These are phyloP conservation scores for Cylindrodendrum hubeiense DNA, from an alignment of 2,329 filamentous ascomycete genomes.

Conservation along the genomic window DNA sequence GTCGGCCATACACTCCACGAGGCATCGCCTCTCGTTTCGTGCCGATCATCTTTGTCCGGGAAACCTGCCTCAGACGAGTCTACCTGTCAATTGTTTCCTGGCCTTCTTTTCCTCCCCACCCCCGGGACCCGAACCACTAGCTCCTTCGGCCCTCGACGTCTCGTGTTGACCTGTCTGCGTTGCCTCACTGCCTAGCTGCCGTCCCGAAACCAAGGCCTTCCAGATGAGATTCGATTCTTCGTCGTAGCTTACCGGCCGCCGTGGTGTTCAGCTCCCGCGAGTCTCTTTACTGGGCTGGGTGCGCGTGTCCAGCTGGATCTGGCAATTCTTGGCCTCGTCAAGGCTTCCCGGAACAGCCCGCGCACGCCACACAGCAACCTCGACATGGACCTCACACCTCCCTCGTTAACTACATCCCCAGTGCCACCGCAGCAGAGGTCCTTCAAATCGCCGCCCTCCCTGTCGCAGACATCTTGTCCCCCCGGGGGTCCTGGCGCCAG, in stretches of 20 bases:
- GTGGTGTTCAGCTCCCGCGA: conserved; percentile 21
- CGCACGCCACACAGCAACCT: conserved; percentile 43
- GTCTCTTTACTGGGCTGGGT: conserved; percentile 26
- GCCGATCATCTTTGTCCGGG: conserved; percentile 12
- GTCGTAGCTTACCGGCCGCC: conserved; percentile 31
- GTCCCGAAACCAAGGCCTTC: conserved; percentile 3
- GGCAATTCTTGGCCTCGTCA: conserved; percentile 41
- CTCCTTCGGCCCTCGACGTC: conserved; percentile 25
- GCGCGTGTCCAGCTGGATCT: conserved; percentile 33
- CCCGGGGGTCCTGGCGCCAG: conserved; percentile 55
- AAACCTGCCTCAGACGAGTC: conserved; percentile 14
- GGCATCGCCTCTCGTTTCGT: conserved; percentile 12
- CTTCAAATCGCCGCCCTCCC: conserved; percentile 43
- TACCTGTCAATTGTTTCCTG: conserved; percentile 18
- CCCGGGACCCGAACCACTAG: conserved; percentile 26
- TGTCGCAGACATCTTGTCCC: conserved; percentile 46
- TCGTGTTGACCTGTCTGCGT: conserved; percentile 27
- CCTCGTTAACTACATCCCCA: conserved; percentile 59
- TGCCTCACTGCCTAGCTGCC: conserved; percentile 13
- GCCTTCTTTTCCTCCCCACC: conserved; percentile 38
- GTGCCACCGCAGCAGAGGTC: conserved; percentile 47
- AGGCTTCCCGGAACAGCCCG: conserved; percentile 41
- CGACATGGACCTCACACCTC: conserved; percentile 64
- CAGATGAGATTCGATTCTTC: conserved; percentile 40
- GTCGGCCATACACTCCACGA: conserved; percentile 6